Percentiles rank a stretch among this genome's conserved stretches.
Evolutionary conservation across 2,329 filamentous ascomycete genomes (phyloP).

Genomic region (Phyllosticta citrichinensis): DNA sequence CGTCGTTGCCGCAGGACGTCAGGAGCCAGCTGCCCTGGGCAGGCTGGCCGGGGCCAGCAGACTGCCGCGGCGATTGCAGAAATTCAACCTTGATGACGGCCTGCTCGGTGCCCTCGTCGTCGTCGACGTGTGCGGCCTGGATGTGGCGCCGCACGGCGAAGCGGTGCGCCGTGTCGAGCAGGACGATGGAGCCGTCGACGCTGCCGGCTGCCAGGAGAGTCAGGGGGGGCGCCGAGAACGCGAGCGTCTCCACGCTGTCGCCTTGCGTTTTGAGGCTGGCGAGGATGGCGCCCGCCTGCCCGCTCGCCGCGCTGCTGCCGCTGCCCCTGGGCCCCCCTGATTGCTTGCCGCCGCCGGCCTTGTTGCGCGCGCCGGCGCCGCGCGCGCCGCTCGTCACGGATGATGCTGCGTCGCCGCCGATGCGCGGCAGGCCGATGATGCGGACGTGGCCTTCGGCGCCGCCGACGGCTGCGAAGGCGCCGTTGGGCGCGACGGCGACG

Average conservation of each 20-base stretch:
- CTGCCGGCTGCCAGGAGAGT: slow-evolving; percentile 53
- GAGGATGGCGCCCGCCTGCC: slow-evolving; percentile 62
- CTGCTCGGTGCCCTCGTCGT: slow-evolving; percentile 54
- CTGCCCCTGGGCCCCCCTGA: slow-evolving; percentile 25
- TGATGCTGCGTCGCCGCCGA: slow-evolving; percentile 21
- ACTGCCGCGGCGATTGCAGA: slow-evolving; percentile 37
- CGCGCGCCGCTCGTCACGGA: slow-evolving; percentile 29
- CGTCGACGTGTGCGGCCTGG: slow-evolving; percentile 62
- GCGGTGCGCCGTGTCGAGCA: slow-evolving; percentile 78
- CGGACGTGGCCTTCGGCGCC: slow-evolving; percentile 81
- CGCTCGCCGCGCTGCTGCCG: slow-evolving; percentile 23
- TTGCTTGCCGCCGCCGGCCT: slow-evolving; percentile 37
- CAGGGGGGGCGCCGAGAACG: slow-evolving; percentile 51
- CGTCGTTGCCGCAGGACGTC: slow-evolving; percentile 86
- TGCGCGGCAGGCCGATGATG: slow-evolving; percentile 70
- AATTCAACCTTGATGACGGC: slow-evolving; percentile 92
- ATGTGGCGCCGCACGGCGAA: slow-evolving; percentile 83
- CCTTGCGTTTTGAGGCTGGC: slow-evolving; percentile 72
- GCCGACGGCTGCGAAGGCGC: slow-evolving; percentile 72
- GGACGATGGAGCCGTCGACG: slow-evolving; percentile 60
- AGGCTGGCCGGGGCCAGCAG: slow-evolving; percentile 15
- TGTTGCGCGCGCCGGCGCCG: slow-evolving; percentile 38
- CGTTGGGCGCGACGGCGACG: slow-evolving; percentile 70
- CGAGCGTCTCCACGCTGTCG: slow-evolving; percentile 68
- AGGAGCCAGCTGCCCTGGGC: slow-evolving; percentile 52